Evolutionary conservation across 2,329 filamentous ascomycete genomes (phyloP).

Genomic region (Phaeosphaeria sp.): DNA sequence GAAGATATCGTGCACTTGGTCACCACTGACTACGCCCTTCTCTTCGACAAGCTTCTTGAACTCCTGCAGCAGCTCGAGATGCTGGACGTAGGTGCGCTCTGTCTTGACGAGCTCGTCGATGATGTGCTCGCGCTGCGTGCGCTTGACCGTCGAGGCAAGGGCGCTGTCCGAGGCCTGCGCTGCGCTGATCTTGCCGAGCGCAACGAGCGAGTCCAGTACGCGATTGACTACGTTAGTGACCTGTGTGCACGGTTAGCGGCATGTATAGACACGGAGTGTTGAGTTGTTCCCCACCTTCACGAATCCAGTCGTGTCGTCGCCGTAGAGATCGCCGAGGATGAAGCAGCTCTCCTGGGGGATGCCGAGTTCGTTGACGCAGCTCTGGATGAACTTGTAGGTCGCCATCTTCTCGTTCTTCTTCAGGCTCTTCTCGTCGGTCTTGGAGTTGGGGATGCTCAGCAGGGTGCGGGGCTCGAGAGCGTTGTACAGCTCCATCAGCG

Average conservation of each 20-base stretch:
- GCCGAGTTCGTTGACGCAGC: constrained; percentile 81
- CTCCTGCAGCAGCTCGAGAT: constrained; percentile 90
- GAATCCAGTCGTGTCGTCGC: constrained; percentile 94
- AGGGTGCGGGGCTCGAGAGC: constrained; percentile 73
- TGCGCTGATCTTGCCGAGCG: constrained; percentile 71
- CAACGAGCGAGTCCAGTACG: constrained; percentile 85
- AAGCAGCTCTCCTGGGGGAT: constrained; percentile 86
- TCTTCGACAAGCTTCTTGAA: constrained; percentile 90
- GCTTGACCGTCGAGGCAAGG: constrained; percentile 56
- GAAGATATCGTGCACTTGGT: constrained; percentile 93
- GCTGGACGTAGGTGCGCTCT: constrained; percentile 96
- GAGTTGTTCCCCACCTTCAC: constrained; percentile 72
- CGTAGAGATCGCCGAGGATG: constrained; percentile 88
- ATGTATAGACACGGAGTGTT: background rate
- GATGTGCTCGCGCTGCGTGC: constrained; percentile 83
- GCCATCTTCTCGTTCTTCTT: constrained; percentile 84
- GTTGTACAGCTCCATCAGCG: constrained; percentile 89
- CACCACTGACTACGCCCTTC: constrained; percentile 84
- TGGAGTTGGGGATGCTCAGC: constrained; percentile 71
- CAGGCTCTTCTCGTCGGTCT: constrained; percentile 61
- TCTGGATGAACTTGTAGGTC: constrained; percentile 90
- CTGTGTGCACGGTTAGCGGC: constrained; percentile 46
- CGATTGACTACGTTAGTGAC: constrained; percentile 91
- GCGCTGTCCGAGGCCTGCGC: constrained; percentile 59
- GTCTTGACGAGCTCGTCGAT: constrained; percentile 92